Evolutionary conservation across 257 asterid genomes (phyloP).

Genomic region (Scutellaria galericulata): DNA sequence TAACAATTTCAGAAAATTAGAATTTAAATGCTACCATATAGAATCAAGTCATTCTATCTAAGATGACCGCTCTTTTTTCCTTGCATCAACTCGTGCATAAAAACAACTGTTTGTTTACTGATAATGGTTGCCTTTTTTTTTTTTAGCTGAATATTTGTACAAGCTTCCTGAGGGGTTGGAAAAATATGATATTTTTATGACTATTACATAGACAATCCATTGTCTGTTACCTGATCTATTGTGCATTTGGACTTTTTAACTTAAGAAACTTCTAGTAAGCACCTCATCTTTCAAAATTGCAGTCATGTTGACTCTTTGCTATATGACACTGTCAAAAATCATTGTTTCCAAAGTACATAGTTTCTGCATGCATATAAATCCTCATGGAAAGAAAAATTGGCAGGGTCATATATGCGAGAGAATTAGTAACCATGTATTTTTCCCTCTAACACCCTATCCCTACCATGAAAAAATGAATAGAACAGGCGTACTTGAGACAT

Average conservation of each 20-base stretch:
- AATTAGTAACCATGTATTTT: slow-evolving; percentile 12
- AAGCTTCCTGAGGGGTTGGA: not conserved
- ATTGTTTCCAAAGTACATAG: slow-evolving; percentile 13
- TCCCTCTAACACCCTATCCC: not conserved
- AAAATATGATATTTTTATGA: slow-evolving; percentile 3
- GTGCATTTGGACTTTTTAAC: slow-evolving; percentile 16
- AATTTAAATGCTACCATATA: not conserved
- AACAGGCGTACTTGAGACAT: not conserved
- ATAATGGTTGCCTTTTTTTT: not conserved
- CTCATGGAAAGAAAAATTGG: slow-evolving; percentile 4
- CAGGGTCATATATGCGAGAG: not conserved
- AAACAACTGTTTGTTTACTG: slow-evolving; percentile 8
- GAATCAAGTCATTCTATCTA: slow-evolving; percentile 12
- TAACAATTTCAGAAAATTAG: slow-evolving; percentile 14
- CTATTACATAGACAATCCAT: not conserved
- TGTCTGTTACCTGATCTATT: slow-evolving; percentile 21
- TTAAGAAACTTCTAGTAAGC: slow-evolving; percentile 22
- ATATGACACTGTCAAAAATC: not conserved
- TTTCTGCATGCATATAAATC: slow-evolving; percentile 22
- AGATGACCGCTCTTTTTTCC: not conserved
- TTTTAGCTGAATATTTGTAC: slow-evolving; percentile 3
- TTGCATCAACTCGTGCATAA: slow-evolving; percentile 18
- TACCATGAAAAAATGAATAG: not conserved
- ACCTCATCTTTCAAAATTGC: slow-evolving; percentile 27
- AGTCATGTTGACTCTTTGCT: slow-evolving; percentile 5